Percentiles rank a stretch among this genome's conserved stretches.
These are phyloP conservation scores for Pseudomonodictys pantanalensis DNA, from an alignment of 495 filamentous ascomycete species.

Conservation along the genomic window DNA sequence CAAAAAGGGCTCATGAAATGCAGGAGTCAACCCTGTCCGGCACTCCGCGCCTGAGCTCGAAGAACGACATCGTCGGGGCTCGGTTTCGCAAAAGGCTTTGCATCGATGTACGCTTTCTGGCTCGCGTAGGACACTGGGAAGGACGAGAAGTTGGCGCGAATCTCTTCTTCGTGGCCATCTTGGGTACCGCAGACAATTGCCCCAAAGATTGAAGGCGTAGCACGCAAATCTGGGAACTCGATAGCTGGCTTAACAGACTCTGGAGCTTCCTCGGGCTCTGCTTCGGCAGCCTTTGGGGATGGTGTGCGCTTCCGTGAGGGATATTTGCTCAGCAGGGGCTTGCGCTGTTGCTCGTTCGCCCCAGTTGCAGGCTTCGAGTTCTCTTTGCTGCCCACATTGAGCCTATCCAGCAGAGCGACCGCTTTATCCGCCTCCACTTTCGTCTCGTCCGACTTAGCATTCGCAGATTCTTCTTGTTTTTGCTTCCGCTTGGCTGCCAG, in stretches of 20 bases:
- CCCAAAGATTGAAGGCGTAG: conserved; percentile 57
- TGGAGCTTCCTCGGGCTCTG: conserved; percentile 9
- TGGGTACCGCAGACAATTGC: conserved; percentile 49
- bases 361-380: neutral
- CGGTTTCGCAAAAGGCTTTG: conserved; percentile 74
- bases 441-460: conserved; percentile 29
- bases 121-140: conserved; percentile 55
- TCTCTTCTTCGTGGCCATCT: conserved; percentile 33
- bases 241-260: conserved; percentile 10
- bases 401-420: conserved; percentile 37
- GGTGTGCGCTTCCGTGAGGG: conserved; percentile 14
- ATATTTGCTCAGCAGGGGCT: conserved; percentile 14
- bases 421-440: conserved; percentile 18
- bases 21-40: conserved; percentile 38
- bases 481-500: conserved; percentile 85
- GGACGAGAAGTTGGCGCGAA: conserved; percentile 42
- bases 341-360: neutral
- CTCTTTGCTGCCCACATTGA: conserved; percentile 24
- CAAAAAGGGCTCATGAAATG: conserved; percentile 31
- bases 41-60: conserved; percentile 88
- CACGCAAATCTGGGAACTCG: conserved; percentile 33
- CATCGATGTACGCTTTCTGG: conserved; percentile 49
- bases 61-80: conserved; percentile 92
- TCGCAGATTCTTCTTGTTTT: conserved; percentile 68
- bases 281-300: conserved; percentile 29